Evolutionary conservation across 306 rosid genomes (phyloP), one percentile per base, ranked within the genome.

Genomic region (Sphenostylis stenocarpa): DNA sequence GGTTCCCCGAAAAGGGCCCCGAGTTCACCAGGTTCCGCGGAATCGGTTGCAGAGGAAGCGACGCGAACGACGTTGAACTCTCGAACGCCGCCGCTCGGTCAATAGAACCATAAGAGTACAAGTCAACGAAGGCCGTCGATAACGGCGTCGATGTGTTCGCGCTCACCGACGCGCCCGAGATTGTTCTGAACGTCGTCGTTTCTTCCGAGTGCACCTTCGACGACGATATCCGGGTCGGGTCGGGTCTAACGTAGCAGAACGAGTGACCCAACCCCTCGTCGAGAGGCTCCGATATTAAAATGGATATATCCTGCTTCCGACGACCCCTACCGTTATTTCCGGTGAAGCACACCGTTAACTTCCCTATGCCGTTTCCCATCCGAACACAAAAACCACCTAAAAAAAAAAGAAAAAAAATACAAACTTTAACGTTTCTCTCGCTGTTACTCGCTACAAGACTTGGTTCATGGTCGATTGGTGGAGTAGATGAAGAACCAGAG

Each of bases 111-210:
- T 89, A 91, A 0, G 99, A 92, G 83, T 96, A 92, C 6, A 91
- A 73, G 68, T 96, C 98, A 33, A 92, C 53, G 12, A 91, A 73
- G 31, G 97, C 77, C 1, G 99, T 96, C 3, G 99, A 96, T 2
- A 92, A 88, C 61, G 99, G 99, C 1, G 99, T 96, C 1, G 96
- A 91, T 0, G 99, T 88, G 89, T 96, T 96, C 19, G 99, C 99
- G 77, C 99, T 96, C 31, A 96, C 97, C 1, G 99, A 92, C 3
- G 99, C 99, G 3, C 99, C 99, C 7, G 99, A 96, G 56, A 96
- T 96, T 20, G 99, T 84, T 77, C 94, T 75, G 81, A 96, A 96
- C 39, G 99, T 92, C 41, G 97, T 96, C 62, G 99, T 88, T 77
- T 96, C 97, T 33, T 96, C 99, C 0, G 98, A 96, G 84, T 91